These are phyloP conservation scores for Microthyrium microscopicum DNA, from an alignment of 2,329 filamentous ascomycete genomes.

Conservation along the genomic window DNA sequence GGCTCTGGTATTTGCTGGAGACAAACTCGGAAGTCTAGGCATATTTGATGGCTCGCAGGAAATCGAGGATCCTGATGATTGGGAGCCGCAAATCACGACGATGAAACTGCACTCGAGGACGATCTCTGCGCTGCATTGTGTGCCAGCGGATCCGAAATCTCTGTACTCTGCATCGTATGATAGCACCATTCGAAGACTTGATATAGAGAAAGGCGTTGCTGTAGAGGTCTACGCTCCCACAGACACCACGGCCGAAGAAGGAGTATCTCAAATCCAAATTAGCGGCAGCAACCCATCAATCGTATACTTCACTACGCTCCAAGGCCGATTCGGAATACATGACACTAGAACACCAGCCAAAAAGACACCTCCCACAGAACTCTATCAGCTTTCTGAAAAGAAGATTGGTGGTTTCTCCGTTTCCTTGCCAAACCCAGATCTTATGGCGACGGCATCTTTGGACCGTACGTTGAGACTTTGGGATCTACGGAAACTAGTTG, in stretches of 20 bases:
- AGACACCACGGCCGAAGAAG: conserved; percentile 52
- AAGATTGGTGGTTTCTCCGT: conserved; percentile 92
- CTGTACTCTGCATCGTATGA: conserved; percentile 85
- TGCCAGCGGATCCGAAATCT: conserved; percentile 52
- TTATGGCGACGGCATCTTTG: conserved; percentile 75
- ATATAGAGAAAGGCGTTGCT: conserved; percentile 64
- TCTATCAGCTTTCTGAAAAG: conserved; percentile 68
- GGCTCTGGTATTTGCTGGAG: conserved; percentile 77
- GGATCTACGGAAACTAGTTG: conserved; percentile 69
- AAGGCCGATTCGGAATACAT: conserved; percentile 64
- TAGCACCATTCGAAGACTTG: conserved; percentile 73
- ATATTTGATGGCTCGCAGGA: conserved; percentile 81
- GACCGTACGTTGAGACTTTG: conserved; percentile 83
- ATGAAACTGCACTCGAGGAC: conserved; percentile 84
- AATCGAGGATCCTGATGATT: conserved; percentile 47
- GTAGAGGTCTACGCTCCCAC: conserved; percentile 65
- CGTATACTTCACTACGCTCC: conserved; percentile 75
- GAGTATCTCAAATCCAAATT: conserved; percentile 74
- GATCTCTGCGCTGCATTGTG: conserved; percentile 70
- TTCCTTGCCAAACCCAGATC: conserved; percentile 62
- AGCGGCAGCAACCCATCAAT: conserved; percentile 51
- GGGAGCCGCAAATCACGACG: conserved; percentile 67
- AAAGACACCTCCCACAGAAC: conserved; percentile 34
- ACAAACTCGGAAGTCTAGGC: conserved; percentile 82
- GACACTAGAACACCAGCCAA: conserved; percentile 49